A percentile compares a stretch with the other conserved stretches of the same genome.
Conservation (phyloP, 1,284 basidiomycete genomes). For the Cryptococcus neoformans region DNA sequence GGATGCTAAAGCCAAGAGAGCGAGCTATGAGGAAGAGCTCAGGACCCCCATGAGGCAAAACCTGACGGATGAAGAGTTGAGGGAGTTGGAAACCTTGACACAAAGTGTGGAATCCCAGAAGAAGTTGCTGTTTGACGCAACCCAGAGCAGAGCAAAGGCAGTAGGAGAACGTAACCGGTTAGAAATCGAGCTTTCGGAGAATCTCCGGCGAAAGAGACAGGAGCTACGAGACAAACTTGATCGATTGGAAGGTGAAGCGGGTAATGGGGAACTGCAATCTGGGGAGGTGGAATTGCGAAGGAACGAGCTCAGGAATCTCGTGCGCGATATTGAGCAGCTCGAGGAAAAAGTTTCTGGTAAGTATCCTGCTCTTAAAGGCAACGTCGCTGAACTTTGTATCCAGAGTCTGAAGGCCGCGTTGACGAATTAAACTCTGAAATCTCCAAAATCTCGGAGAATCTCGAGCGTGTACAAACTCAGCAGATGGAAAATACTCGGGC, state of each 20-base stretch:
- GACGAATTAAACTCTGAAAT: conserved; percentile 65
- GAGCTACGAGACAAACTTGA: conserved; percentile 78
- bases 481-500: conserved; percentile 81
- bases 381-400: neutral
- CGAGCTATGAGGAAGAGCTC: conserved; percentile 70
- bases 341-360: conserved; percentile 64
- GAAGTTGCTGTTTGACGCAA: conserved; percentile 65
- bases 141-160: conserved; percentile 70
- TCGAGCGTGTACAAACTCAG: conserved; percentile 75
- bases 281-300: conserved; percentile 63
- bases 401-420: conserved; percentile 52
- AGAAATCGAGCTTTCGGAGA: conserved; percentile 92
- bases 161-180: conserved; percentile 73
- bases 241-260: conserved; percentile 62
- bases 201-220: conserved; percentile 70
- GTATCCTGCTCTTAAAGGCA: conserved; percentile 17
- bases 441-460: conserved; percentile 60
- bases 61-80: conserved; percentile 70
- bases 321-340: conserved; percentile 62
- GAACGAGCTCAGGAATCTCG: conserved; percentile 66
- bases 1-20: conserved; percentile 49
- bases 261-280: conserved; percentile 56
- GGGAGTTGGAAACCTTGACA: conserved; percentile 65
- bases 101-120: conserved; percentile 72
- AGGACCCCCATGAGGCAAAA: conserved; percentile 69